phyloP scores from a whole-genome alignment of 208 protist species.

The Crithidia brevicula region DNA sequence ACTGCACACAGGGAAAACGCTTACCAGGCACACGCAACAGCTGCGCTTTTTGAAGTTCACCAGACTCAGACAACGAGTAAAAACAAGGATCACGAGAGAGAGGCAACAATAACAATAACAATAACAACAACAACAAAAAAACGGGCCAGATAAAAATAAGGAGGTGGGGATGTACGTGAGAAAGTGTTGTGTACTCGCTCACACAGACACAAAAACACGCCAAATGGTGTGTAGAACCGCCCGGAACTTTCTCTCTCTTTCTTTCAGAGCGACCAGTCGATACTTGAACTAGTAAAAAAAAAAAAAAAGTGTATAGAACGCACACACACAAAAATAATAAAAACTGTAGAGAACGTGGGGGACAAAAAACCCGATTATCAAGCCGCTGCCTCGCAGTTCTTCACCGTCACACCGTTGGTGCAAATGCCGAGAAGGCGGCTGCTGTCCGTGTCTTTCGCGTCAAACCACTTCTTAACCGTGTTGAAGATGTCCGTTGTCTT shows the following conservation, averaged over 20 bases:
- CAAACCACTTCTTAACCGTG: slow-evolving; percentile 74
- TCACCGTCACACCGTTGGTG: slow-evolving; percentile 49
- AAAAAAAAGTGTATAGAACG: background rate
- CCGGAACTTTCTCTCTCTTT: background rate
- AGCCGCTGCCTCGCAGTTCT: slow-evolving; percentile 45
- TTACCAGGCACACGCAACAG: no score
- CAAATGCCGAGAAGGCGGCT: slow-evolving; percentile 58
- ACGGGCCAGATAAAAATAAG: no score
- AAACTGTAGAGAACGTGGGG: background rate
- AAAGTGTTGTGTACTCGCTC: background rate
- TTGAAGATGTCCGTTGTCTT: slow-evolving; percentile 42
- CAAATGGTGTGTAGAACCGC: background rate
- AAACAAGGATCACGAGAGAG: no score
- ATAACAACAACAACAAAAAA: no score
- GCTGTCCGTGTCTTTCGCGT: slow-evolving; percentile 1
- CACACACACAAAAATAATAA: background rate
- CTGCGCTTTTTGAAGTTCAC: no score
- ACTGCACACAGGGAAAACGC: no score
- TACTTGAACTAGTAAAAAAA: background rate
- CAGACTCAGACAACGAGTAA: no score
- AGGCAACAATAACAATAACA: no score
- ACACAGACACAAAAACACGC: background rate
- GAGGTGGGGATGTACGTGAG: no score
- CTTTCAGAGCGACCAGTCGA: background rate
- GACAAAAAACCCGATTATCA: background rate